Percentiles rank a stretch among this genome's conserved stretches.
These are phyloP conservation scores for Neurospora sp. DNA, from an alignment of 2,329 filamentous ascomycete species.

Conservation along the genomic window DNA sequence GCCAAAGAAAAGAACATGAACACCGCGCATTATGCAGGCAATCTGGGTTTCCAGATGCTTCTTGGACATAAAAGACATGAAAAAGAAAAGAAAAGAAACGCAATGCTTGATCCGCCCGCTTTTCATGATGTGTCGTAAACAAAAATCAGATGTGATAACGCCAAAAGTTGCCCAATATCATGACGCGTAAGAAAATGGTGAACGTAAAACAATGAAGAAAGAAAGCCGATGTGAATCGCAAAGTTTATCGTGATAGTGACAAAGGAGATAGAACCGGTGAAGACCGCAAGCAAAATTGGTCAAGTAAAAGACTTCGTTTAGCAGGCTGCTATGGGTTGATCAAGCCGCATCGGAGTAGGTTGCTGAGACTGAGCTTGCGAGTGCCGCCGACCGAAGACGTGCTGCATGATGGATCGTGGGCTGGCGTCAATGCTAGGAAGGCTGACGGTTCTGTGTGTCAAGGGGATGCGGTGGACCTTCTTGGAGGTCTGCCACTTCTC, in stretches of 20 bases:
- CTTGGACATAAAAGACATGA: background rate
- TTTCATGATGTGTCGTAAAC: constrained; percentile 1
- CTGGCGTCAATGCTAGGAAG: constrained; percentile 24
- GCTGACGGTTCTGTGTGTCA: constrained; percentile 23
- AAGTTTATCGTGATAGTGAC: constrained; percentile 2
- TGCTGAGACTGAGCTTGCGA: constrained; percentile 14
- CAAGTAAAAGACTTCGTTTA: constrained; percentile 8
- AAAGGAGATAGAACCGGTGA: constrained; percentile 4
- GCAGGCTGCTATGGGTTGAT: constrained; percentile 14
- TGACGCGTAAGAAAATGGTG: background rate
- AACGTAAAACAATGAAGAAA: constrained; percentile 5
- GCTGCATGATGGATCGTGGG: constrained; percentile 26
- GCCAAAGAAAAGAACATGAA: background rate
- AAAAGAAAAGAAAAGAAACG: background rate
- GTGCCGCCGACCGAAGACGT: constrained; percentile 24
- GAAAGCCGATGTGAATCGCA: constrained; percentile 1
- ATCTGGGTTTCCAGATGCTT: background rate
- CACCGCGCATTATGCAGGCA: background rate
- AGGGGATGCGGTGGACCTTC: constrained; percentile 25
- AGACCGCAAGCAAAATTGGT: background rate
- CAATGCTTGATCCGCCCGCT: background rate
- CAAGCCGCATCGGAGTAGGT: constrained; percentile 11
- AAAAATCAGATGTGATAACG: constrained; percentile 1
- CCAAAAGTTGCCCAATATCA: background rate
- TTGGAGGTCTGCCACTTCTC: constrained; percentile 54